A percentile compares a stretch with the other conserved stretches of the same genome.
These are phyloP conservation scores for Metschnikowia lachancei DNA, from an alignment of 805 yeast genomes.

Conservation along the genomic window DNA sequence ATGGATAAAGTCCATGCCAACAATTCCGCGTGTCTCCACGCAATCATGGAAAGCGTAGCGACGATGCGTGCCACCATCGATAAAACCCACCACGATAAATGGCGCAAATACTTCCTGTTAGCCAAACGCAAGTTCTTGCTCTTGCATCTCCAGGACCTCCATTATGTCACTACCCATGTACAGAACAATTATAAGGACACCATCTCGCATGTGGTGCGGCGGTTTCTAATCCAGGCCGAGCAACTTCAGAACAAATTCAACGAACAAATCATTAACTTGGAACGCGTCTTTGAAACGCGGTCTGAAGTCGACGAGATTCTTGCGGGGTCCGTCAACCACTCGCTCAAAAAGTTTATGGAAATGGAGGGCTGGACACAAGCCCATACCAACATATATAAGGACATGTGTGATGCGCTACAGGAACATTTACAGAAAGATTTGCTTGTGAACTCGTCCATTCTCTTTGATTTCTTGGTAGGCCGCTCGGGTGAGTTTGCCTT, in stretches of 20 bases:
- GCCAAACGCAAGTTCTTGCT: slow-evolving; percentile 44
- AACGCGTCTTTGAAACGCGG: slow-evolving; percentile 46
- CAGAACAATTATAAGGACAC: neutral
- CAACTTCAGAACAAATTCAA: slow-evolving; percentile 37
- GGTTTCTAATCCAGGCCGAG: slow-evolving; percentile 17
- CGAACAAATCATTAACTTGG: slow-evolving; percentile 50
- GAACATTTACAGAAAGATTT: slow-evolving; percentile 53
- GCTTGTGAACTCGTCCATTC: slow-evolving; percentile 51
- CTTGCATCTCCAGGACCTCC: slow-evolving; percentile 12
- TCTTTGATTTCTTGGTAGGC: slow-evolving; percentile 48
- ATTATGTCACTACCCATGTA: slow-evolving; percentile 1
- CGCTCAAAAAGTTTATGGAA: slow-evolving; percentile 48
- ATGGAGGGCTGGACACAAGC: slow-evolving; percentile 54
- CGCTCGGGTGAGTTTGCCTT: slow-evolving; percentile 22
- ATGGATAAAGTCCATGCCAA: slow-evolving; percentile 31
- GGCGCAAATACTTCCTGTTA: slow-evolving; percentile 42
- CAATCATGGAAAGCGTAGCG: slow-evolving; percentile 43
- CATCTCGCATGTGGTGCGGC: slow-evolving; percentile 2
- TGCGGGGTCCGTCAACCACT: slow-evolving; percentile 43
- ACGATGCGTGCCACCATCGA: slow-evolving; percentile 40
- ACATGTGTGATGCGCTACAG: slow-evolving; percentile 41
- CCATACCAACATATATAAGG: slow-evolving; percentile 43
- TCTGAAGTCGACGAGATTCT: slow-evolving; percentile 54
- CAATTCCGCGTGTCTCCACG: slow-evolving; percentile 38
- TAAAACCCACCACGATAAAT: slow-evolving; percentile 44